These are phyloP conservation scores for Datura wrightii DNA, from an alignment of 257 asterid genomes.

Conservation along the genomic window DNA sequence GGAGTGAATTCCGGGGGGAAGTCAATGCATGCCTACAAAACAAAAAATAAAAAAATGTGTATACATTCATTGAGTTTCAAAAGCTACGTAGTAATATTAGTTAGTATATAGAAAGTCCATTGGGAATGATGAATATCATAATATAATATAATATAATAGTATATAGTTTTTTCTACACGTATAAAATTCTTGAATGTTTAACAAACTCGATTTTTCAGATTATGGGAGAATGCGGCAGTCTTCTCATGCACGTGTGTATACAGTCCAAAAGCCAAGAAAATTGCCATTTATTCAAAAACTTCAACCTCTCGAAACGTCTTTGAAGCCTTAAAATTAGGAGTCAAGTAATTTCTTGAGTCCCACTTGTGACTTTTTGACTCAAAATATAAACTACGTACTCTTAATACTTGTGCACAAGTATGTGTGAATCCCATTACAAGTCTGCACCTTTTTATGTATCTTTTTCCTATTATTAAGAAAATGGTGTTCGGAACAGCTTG, in stretches of 20 bases:
- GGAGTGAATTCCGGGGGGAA: neutral
- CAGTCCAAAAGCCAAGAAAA: slow-evolving; percentile 26
- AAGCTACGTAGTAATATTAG: neutral
- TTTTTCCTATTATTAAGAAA: neutral
- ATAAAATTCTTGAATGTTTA: neutral
- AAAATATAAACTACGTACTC: slow-evolving; percentile 17
- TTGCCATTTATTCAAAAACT: slow-evolving; percentile 37
- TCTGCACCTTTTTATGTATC: neutral
- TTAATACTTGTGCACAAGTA: neutral
- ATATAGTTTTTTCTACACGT: neutral
- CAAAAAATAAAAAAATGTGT: neutral
- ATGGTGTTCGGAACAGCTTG: neutral
- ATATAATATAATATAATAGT: neutral
- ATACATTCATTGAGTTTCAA: neutral
- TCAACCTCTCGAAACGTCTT: slow-evolving; percentile 44
- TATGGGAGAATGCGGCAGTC: neutral
- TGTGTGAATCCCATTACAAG: neutral
- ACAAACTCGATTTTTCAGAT: neutral
- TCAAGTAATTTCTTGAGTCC: slow-evolving; percentile 38
- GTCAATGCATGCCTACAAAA: neutral
- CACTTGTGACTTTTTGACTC: slow-evolving; percentile 48
- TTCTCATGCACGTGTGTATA: slow-evolving; percentile 4
- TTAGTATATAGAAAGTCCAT: neutral
- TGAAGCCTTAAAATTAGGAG: slow-evolving; percentile 54
- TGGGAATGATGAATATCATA: neutral